phyloP scores from a whole-genome alignment of 169 alveolate genomes.

The Plasmodium blacklocki region DNA sequence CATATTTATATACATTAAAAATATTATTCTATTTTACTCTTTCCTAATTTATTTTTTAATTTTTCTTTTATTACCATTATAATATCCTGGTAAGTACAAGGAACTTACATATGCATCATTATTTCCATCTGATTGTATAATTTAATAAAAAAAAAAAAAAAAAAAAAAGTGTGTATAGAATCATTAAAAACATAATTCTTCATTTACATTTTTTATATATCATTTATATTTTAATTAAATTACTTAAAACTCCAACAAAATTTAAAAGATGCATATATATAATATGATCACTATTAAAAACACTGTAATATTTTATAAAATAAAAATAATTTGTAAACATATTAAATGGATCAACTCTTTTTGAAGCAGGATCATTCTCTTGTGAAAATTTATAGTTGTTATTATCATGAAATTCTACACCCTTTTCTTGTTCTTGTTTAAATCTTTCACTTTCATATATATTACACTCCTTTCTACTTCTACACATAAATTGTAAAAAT shows the following conservation, averaged over 20 bases:
- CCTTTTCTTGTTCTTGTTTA: constrained; percentile 10
- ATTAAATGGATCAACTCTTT: constrained; percentile 1
- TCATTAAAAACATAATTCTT: background rate
- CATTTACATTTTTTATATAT: background rate
- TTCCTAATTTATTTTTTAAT: background rate
- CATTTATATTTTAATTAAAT: background rate
- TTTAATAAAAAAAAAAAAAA: background rate
- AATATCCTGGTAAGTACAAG: constrained; percentile 49
- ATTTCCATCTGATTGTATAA: constrained; percentile 34
- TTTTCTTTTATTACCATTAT: constrained; percentile 32
- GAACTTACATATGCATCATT: constrained; percentile 33
- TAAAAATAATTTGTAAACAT: constrained; percentile 16
- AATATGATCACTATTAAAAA: constrained; percentile 29
- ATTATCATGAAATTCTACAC: background rate
- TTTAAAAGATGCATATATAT: constrained; percentile 45
- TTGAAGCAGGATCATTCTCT: background rate
- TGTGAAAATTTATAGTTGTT: constrained; percentile 10
- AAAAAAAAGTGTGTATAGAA: background rate
- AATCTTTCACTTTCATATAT: constrained; percentile 52
- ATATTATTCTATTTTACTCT: background rate
- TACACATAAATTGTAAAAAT: constrained; percentile 48
- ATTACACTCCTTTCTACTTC: background rate
- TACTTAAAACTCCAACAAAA: constrained; percentile 40
- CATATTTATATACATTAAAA: too few species aligned
- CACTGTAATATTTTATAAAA: constrained; percentile 58